Percentiles rank a stretch among this genome's conserved stretches.
phyloP scores from a whole-genome alignment of 2,329 filamentous ascomycete genomes.

The Venturia asperata region DNA sequence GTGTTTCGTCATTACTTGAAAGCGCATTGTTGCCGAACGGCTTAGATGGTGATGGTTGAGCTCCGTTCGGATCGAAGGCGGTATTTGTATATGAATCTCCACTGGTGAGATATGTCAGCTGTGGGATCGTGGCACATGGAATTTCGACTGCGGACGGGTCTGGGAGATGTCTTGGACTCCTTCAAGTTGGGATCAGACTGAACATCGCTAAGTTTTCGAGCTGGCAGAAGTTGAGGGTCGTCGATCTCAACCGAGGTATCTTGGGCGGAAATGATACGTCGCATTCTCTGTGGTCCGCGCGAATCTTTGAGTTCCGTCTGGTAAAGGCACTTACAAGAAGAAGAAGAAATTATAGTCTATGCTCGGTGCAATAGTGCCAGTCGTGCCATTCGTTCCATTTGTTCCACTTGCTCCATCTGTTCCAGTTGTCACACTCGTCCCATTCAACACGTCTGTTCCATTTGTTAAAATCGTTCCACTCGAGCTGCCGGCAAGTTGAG shows the following conservation, averaged over 20 bases:
- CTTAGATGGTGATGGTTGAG: background rate
- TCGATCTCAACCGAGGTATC: background rate
- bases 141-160: too few species aligned
- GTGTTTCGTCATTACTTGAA: background rate
- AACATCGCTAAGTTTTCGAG: background rate
- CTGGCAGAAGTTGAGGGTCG: background rate
- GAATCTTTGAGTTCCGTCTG: background rate
- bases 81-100: conserved; percentile 10
- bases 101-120: background rate
- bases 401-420: background rate
- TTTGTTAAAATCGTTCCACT: background rate
- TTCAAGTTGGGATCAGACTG: background rate
- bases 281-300: background rate
- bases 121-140: too few species aligned
- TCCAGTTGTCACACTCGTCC: background rate
- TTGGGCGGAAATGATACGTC: background rate
- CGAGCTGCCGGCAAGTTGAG: background rate
- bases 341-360: conserved; percentile 1
- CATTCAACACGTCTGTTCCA: background rate
- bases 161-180: background rate
- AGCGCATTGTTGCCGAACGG: background rate
- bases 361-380: background rate
- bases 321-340: background rate
- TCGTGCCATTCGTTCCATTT: background rate
- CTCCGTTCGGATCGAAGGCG: conserved; percentile 1